Evolutionary conservation across 2,329 filamentous ascomycete species (phyloP).

Genomic region (Myriosclerotinia scirpicola): DNA sequence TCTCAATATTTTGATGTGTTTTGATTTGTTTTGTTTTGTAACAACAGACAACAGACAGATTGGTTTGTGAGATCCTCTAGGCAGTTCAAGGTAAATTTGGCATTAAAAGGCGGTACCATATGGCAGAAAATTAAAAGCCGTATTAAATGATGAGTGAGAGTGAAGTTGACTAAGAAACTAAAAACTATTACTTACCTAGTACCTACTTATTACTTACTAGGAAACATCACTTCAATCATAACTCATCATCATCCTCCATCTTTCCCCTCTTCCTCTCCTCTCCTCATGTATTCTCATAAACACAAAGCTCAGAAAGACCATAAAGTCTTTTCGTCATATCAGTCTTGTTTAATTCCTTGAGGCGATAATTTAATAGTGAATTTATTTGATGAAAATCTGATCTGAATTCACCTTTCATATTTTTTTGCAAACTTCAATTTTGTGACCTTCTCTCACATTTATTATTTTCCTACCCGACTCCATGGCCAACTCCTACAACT

Average conservation of each 20-base stretch:
- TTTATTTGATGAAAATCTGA: not conserved
- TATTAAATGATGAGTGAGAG: not conserved
- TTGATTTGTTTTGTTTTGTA: not conserved
- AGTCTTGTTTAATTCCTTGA: conserved; percentile 24
- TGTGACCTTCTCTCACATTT: conserved; percentile 19
- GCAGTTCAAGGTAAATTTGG: not conserved
- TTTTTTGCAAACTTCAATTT: conserved; percentile 9
- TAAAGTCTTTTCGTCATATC: conserved; percentile 16
- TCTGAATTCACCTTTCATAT: not conserved
- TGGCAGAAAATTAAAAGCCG: conserved; percentile 11
- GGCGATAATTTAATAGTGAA: conserved; percentile 14
- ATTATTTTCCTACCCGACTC: conserved; percentile 20
- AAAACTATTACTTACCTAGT: not conserved
- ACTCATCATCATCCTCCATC: conserved; percentile 9
- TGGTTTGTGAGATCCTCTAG: not conserved
- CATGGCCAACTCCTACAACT: conserved; percentile 23
- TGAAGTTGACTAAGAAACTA: not conserved
- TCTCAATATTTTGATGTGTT: not conserved
- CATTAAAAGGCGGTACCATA: not conserved
- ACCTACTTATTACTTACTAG: not conserved
- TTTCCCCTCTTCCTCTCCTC: conserved; percentile 2
- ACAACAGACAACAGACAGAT: no score
- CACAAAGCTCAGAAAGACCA: conserved; percentile 20
- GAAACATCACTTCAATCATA: conserved; percentile 12
- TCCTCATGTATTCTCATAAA: conserved; percentile 23